Conservation (phyloP, 192 early-diverging fungal genomes). For the Coemansia reversa region DNA sequence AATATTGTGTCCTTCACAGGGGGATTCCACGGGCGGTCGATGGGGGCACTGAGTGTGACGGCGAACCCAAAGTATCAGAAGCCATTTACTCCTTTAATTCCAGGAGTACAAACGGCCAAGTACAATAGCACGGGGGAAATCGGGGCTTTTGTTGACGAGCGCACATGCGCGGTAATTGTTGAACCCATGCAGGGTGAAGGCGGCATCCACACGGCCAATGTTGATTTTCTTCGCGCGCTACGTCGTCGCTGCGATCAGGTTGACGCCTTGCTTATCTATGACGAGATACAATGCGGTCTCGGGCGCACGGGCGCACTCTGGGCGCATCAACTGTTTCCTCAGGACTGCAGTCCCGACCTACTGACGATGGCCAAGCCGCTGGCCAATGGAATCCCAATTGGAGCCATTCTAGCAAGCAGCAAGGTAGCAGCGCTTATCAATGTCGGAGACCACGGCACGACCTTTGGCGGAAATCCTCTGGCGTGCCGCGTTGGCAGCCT, state of each 20-base stretch:
- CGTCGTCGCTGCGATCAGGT: conserved; percentile 80
- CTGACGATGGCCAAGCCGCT: conserved; percentile 96
- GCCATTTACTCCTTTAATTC: conserved; percentile 89
- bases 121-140: conserved; percentile 74
- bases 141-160: conserved; percentile 65
- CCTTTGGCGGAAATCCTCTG: conserved; percentile 94
- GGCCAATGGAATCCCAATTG: conserved; percentile 95
- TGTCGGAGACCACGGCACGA: conserved; percentile 95
- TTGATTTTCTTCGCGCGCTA: conserved; percentile 76
- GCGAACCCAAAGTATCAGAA: conserved; percentile 91
- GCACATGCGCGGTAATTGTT: conserved; percentile 89
- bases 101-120: conserved; percentile 70
- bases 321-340: conserved; percentile 73
- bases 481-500: conserved; percentile 80
- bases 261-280: conserved; percentile 88
- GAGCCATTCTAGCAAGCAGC: conserved; percentile 79
- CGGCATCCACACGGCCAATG: conserved; percentile 72
- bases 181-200: conserved; percentile 98
- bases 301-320: conserved; percentile 88
- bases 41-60: conserved; percentile 96
- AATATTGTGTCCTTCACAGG: conserved; percentile 83
- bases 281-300: conserved; percentile 96
- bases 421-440: conserved; percentile 80
- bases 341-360: conserved; percentile 79
- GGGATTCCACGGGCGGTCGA: conserved; percentile 94